Evolutionary conservation across 768 basidiomycete species (phyloP).

Genomic region (Favolaschia claudopus): DNA sequence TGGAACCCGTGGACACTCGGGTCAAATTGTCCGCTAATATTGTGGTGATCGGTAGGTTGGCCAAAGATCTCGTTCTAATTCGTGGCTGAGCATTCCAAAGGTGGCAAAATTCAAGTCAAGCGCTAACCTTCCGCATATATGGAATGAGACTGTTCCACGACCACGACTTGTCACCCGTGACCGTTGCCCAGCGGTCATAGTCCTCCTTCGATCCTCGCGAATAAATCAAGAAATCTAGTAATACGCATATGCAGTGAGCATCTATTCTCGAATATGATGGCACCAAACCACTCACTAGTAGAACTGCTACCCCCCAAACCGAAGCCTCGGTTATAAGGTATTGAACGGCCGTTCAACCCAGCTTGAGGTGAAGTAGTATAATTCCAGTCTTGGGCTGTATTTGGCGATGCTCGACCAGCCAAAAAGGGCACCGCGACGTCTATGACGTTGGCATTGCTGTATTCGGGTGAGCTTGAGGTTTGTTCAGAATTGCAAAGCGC

Average conservation of each 20-base stretch:
- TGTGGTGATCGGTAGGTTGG: conserved; percentile 37
- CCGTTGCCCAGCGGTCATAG: conserved; percentile 26
- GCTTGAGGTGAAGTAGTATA: conserved; percentile 36
- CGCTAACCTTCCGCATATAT: conserved; percentile 24
- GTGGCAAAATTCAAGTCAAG: neutral
- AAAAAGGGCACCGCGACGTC: conserved; percentile 13
- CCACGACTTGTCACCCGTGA: conserved; percentile 30
- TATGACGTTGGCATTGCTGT: neutral
- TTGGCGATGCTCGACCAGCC: neutral
- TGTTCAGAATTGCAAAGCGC: neutral
- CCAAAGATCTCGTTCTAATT: conserved; percentile 36
- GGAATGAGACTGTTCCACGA: conserved; percentile 29
- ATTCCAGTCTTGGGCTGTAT: conserved; percentile 36
- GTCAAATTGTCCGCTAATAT: conserved; percentile 34
- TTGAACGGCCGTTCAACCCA: conserved; percentile 29
- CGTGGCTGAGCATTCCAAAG: neutral
- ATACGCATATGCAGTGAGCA: neutral
- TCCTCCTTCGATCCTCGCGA: conserved; percentile 28
- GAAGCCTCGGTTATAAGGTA: conserved; percentile 35
- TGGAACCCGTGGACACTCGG: conserved; percentile 33
- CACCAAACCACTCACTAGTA: conserved; percentile 26
- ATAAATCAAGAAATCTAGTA: conserved; percentile 26
- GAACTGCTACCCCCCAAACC: conserved; percentile 37
- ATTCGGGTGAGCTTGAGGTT: neutral
- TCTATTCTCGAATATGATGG: neutral